These are phyloP conservation scores for Mycena vulgaris DNA, from an alignment of 768 basidiomycete genomes.

Conservation along the genomic window DNA sequence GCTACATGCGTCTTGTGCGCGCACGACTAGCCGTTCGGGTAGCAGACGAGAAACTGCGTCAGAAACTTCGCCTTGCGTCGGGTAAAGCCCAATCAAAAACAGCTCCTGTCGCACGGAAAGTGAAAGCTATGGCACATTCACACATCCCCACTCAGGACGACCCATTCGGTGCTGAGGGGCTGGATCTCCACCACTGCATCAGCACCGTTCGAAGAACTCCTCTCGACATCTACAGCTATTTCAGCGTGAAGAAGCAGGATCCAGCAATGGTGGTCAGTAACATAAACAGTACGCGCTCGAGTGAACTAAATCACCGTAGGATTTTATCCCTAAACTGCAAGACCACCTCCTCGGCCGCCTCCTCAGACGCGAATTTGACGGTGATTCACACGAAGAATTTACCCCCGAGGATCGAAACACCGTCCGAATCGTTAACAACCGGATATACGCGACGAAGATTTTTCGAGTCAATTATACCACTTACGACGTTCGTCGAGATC, in stretches of 20 bases:
- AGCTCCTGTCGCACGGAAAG: slow-evolving; percentile 23
- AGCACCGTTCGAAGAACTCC: slow-evolving; percentile 38
- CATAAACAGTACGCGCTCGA: not conserved
- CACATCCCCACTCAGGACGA: slow-evolving; percentile 12
- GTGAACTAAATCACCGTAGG: too few relatives aligned
- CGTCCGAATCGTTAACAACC: slow-evolving; percentile 39
- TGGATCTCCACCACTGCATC: slow-evolving; percentile 36
- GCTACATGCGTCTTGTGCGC: slow-evolving; percentile 25
- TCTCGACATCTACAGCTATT: slow-evolving; percentile 37
- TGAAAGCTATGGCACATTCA: not conserved
- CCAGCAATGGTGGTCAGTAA: not conserved
- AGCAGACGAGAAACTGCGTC: not conserved
- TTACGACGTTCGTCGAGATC: slow-evolving; percentile 51
- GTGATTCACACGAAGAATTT: slow-evolving; percentile 46
- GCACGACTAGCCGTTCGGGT: not conserved
- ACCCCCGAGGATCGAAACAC: slow-evolving; percentile 41
- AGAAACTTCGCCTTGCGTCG: not conserved
- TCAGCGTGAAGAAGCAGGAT: not conserved
- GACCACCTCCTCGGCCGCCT: slow-evolving; percentile 53
- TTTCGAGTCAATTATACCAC: slow-evolving; percentile 55
- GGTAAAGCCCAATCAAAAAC: not conserved
- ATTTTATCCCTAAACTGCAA: slow-evolving; percentile 51
- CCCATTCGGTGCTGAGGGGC: not conserved
- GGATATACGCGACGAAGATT: slow-evolving; percentile 46
- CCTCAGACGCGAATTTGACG: slow-evolving; percentile 44